Evolutionary conservation across 164 flowering plant species (phyloP).

Genomic region (Vitis labrusca): DNA sequence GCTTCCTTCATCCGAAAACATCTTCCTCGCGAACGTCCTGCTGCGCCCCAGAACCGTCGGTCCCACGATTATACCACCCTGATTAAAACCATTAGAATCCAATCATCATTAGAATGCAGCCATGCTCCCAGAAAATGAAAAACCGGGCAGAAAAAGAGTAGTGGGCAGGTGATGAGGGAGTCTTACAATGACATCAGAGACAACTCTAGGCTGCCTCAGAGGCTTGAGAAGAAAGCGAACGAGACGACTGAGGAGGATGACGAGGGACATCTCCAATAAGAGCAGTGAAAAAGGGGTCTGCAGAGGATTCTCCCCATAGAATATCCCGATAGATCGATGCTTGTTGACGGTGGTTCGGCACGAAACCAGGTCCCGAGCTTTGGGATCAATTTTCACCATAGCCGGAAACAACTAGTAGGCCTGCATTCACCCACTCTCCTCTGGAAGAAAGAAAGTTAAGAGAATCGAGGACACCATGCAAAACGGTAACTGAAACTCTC

Average conservation of each 20-base stretch:
- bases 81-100: too few species aligned
- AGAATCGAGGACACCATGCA: too few species aligned
- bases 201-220: slow-evolving; percentile 43
- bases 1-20: slow-evolving; percentile 34
- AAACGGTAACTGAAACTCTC: too few species aligned
- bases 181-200: slow-evolving; percentile 44
- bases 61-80: slow-evolving; percentile 71
- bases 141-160: neutral
- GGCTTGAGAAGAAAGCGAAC: slow-evolving; percentile 52
- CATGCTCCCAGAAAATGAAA: neutral
- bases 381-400: too few species aligned
- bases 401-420: too few species aligned
- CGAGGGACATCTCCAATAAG: slow-evolving; percentile 27
- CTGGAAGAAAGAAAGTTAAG: too few species aligned
- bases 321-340: slow-evolving; percentile 20
- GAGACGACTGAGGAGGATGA: slow-evolving; percentile 28
- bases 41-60: slow-evolving; percentile 48
- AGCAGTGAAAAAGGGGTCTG: slow-evolving; percentile 29
- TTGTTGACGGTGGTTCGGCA: slow-evolving; percentile 1
- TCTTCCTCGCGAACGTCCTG: slow-evolving; percentile 15
- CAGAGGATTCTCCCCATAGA: slow-evolving; percentile 32
- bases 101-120: too few species aligned
- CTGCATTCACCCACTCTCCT: too few species aligned
- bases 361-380: too few species aligned
- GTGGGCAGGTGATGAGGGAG: too few species aligned